Conservation (phyloP, 1,284 basidiomycete genomes). For the Trametes hirsuta region DNA sequence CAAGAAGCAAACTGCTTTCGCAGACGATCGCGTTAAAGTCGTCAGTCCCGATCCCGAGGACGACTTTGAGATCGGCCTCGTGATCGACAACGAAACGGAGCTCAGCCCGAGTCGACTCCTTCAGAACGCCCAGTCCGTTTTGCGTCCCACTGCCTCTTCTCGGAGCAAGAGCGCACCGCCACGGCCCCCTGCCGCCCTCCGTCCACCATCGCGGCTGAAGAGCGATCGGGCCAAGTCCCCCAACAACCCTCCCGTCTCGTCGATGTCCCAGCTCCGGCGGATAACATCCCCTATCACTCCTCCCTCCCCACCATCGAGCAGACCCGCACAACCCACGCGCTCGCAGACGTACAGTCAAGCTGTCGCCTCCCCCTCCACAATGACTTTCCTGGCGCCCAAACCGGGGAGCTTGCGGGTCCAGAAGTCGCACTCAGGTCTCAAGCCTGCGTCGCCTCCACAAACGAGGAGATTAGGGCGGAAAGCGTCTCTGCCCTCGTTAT, state of each 20-base stretch:
- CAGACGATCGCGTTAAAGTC: slow-evolving; percentile 53
- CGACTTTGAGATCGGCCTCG: slow-evolving; percentile 79
- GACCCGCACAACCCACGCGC: slow-evolving; percentile 47
- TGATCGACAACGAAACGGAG: slow-evolving; percentile 79
- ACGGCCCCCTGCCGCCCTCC: slow-evolving; percentile 45
- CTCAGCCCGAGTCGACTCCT: slow-evolving; percentile 75
- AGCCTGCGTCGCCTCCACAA: slow-evolving; percentile 67
- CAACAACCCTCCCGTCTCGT: slow-evolving; percentile 64
- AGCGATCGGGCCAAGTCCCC: slow-evolving; percentile 72
- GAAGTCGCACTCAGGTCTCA: slow-evolving; percentile 79
- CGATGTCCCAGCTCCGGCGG: slow-evolving; percentile 66
- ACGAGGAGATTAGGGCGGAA: slow-evolving; percentile 69
- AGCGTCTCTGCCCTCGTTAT: slow-evolving; percentile 73
- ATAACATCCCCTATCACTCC: slow-evolving; percentile 42
- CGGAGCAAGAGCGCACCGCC: slow-evolving; percentile 57
- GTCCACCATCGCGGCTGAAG: slow-evolving; percentile 64
- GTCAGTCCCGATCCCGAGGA: slow-evolving; percentile 71
- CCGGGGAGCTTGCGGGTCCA: slow-evolving; percentile 74
- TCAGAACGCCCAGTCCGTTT: slow-evolving; percentile 49
- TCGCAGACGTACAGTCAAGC: slow-evolving; percentile 61
- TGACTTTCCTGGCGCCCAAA: slow-evolving; percentile 64
- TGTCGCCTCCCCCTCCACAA: slow-evolving; percentile 53
- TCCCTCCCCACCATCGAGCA: slow-evolving; percentile 64
- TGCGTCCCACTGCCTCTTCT: slow-evolving; percentile 42
- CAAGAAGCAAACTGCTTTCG: slow-evolving; percentile 64